Conservation (phyloP, 108 stramenopile species). For the Skeletonema grethae region DNA sequence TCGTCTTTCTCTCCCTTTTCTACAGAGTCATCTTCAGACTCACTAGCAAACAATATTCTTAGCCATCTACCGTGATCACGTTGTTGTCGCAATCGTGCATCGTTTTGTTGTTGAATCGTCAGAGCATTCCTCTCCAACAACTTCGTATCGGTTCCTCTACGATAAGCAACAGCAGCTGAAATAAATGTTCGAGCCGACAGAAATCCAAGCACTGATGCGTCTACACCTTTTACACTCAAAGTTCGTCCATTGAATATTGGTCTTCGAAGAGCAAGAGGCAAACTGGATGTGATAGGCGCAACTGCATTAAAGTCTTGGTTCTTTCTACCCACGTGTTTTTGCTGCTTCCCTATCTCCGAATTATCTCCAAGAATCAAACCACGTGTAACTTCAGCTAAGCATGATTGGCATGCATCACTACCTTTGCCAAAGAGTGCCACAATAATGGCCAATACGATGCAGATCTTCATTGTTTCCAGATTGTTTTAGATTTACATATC, state of each 20-base stretch:
- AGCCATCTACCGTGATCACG: neutral
- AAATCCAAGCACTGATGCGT: neutral
- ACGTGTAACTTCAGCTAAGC: constrained; percentile 16
- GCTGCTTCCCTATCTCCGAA: neutral
- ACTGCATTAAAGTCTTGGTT: neutral
- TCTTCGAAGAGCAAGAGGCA: neutral
- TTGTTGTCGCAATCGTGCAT: neutral
- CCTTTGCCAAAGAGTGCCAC: neutral
- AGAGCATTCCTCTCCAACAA: neutral
- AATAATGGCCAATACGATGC: neutral
- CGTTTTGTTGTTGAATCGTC: neutral
- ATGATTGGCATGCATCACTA: constrained; percentile 36
- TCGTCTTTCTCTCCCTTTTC: constrained; percentile 6
- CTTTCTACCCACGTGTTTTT: neutral
- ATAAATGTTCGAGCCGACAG: neutral
- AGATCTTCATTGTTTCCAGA: neutral
- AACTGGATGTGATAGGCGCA: neutral
- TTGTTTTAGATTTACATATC: no score
- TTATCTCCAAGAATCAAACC: neutral
- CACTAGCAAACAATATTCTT: constrained; percentile 2
- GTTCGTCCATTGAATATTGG: neutral
- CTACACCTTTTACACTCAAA: neutral
- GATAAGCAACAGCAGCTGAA: neutral
- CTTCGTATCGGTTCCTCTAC: neutral
- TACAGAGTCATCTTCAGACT: neutral